Evolutionary conservation across 2,329 filamentous ascomycete species (phyloP).

Genomic region (Penicillium sp.): DNA sequence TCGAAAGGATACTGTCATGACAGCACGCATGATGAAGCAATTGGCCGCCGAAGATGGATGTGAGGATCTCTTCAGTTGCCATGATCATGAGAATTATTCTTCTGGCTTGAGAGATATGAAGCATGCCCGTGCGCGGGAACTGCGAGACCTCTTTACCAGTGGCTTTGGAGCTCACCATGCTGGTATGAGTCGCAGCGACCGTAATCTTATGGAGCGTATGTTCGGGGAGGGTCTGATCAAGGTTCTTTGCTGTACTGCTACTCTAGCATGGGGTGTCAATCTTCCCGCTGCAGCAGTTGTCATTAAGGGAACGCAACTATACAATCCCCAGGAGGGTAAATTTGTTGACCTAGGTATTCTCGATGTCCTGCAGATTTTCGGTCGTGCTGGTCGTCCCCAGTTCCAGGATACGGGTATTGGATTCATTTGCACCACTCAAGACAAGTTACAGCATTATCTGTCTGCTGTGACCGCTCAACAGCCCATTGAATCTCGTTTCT

Average conservation of each 20-base stretch:
- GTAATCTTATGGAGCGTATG: conserved; percentile 91
- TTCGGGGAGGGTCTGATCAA: conserved; percentile 92
- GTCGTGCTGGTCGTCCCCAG: conserved; percentile 94
- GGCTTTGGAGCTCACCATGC: conserved; percentile 95
- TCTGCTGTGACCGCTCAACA: conserved; percentile 92
- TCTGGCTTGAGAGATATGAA: conserved; percentile 82
- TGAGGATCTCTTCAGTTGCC: conserved; percentile 80
- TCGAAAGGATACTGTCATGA: conserved; percentile 86
- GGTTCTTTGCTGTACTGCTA: conserved; percentile 97
- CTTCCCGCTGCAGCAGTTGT: conserved; percentile 93
- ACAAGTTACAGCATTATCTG: conserved; percentile 88
- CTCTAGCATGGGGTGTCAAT: conserved; percentile 97
- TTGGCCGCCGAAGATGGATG: conserved; percentile 81
- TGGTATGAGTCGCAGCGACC: conserved; percentile 90
- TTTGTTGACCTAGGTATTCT: conserved; percentile 95
- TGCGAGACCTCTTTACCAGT: conserved; percentile 85
- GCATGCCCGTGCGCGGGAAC: conserved; percentile 77
- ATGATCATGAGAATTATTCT: conserved; percentile 75
- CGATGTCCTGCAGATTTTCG: conserved; percentile 96
- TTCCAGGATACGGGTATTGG: conserved; percentile 98
- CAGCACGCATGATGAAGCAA: conserved; percentile 80
- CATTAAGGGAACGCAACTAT: conserved; percentile 97
- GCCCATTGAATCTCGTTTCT: conserved; percentile 96
- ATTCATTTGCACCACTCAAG: conserved; percentile 96
- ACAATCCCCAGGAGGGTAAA: conserved; percentile 94